phyloP scores from a whole-genome alignment of 768 basidiomycete species.

The Dentipellis fragilis region DNA sequence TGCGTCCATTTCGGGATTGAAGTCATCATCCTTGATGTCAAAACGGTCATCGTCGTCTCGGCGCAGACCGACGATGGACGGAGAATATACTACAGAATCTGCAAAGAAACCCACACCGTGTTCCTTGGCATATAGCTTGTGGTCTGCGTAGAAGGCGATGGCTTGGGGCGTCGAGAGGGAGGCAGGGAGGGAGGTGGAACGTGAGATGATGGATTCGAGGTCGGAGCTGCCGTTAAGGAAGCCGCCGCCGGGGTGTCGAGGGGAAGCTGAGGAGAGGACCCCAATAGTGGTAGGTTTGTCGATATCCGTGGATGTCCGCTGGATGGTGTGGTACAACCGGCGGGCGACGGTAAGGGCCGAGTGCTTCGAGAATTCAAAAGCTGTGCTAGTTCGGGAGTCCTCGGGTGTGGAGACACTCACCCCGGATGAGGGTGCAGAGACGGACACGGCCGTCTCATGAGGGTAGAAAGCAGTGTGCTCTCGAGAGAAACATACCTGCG shows the following conservation, averaged over 20 bases:
- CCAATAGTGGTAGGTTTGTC: conserved; percentile 2
- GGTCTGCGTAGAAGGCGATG: conserved; percentile 2
- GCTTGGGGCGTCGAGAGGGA: conserved; percentile 5
- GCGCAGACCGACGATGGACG: conserved; percentile 10
- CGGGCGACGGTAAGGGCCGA: conserved; percentile 9
- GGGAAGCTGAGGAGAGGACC: conserved; percentile 3
- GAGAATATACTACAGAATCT: conserved; percentile 10
- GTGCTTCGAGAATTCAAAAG: conserved; percentile 9
- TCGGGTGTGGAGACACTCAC: background rate
- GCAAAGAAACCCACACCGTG: background rate
- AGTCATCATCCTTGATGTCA: conserved; percentile 7
- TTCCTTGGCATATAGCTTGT: conserved; percentile 2
- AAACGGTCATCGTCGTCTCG: conserved; percentile 12
- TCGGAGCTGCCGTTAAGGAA: conserved; percentile 7
- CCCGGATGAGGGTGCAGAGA: background rate
- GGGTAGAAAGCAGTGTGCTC: conserved; percentile 5
- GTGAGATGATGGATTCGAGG: conserved; percentile 4
- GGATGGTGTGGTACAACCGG: conserved; percentile 4
- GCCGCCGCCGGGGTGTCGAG: conserved; percentile 9
- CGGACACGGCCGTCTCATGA: background rate
- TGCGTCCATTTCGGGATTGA: conserved; percentile 10
- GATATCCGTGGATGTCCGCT: background rate
- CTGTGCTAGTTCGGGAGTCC: background rate
- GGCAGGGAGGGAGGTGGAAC: conserved; percentile 10
- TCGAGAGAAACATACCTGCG: conserved; percentile 6